These are phyloP conservation scores for Fusarium mundagurra DNA, from an alignment of 2,329 filamentous ascomycete genomes.

Conservation along the genomic window DNA sequence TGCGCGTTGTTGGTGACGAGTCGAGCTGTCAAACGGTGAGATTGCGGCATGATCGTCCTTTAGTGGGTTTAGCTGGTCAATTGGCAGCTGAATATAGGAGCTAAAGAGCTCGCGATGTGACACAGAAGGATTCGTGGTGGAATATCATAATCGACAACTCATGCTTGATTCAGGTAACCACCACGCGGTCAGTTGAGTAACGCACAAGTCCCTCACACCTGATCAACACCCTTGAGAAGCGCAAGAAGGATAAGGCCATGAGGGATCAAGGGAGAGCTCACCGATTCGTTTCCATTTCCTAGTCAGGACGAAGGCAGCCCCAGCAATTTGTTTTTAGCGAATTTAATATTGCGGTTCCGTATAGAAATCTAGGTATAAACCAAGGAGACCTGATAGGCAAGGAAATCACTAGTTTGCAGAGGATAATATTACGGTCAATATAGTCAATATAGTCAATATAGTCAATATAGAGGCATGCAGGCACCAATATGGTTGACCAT, in stretches of 20 bases:
- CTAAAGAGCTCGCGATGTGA: conserved; percentile 27
- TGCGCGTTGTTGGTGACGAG: conserved; percentile 13
- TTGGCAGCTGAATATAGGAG: conserved; percentile 13
- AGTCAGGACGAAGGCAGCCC: not conserved
- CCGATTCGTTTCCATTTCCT: not conserved
- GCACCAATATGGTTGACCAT: not conserved
- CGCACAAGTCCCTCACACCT: not conserved
- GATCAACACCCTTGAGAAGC: not conserved
- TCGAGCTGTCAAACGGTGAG: conserved; percentile 31
- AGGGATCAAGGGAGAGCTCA: not conserved
- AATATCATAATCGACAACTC: conserved; percentile 23
- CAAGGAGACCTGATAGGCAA: conserved; percentile 1
- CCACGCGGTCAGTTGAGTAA: not conserved
- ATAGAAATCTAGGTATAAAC: not conserved
- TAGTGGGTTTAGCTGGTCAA: conserved; percentile 1
- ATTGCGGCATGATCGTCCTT: conserved; percentile 22
- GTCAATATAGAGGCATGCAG: conserved; percentile 1
- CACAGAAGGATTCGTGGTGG: not conserved
- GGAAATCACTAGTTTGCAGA: not conserved
- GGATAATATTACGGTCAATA: not conserved
- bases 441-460: not conserved
- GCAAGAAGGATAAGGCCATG: not conserved
- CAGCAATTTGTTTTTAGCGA: not conserved
- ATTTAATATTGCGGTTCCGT: conserved; percentile 11
- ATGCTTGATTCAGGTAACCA: not conserved